A percentile compares a stretch with the other conserved stretches of the same genome.
Conservation (phyloP, 1,284 basidiomycete species). For the Cryptococcus sp. region DNA sequence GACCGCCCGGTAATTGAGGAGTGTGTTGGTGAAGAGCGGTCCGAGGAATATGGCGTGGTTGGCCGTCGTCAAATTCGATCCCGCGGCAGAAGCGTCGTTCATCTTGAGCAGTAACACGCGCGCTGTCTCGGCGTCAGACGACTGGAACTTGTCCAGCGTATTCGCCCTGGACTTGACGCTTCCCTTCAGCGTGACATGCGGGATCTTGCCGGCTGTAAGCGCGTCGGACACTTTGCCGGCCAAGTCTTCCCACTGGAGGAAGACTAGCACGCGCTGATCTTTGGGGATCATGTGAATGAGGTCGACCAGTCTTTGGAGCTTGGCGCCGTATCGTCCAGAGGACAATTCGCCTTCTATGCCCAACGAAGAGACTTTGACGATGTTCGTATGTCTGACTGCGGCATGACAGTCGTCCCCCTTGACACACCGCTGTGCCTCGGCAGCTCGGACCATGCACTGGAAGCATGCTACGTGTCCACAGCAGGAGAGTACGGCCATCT, state of each 20-base stretch:
- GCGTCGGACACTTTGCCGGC: conserved; percentile 87
- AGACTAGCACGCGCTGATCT: conserved; percentile 81
- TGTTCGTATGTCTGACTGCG: conserved; percentile 72
- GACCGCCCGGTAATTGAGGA: conserved; percentile 80
- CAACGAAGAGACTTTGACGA: conserved; percentile 77
- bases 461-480: conserved; percentile 85
- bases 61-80: conserved; percentile 86
- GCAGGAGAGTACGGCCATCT: conserved; percentile 81
- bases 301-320: conserved; percentile 79
- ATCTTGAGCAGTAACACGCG: conserved; percentile 86
- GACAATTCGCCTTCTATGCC: conserved; percentile 77
- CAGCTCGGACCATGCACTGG: conserved; percentile 69
- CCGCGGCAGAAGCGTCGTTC: conserved; percentile 90
- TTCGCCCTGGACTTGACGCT: conserved; percentile 74
- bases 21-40: conserved; percentile 73
- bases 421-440: conserved; percentile 78
- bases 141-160: conserved; percentile 80
- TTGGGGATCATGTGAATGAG: conserved; percentile 78
- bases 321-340: conserved; percentile 82
- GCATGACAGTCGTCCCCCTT: conserved; percentile 69
- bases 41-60: conserved; percentile 95
- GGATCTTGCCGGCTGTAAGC: conserved; percentile 69
- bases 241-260: conserved; percentile 91
- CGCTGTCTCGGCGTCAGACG: conserved; percentile 58
- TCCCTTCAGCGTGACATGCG: conserved; percentile 79